Evolutionary conservation across 2,329 filamentous ascomycete genomes (phyloP).

Genomic region (Epichloe baconii): DNA sequence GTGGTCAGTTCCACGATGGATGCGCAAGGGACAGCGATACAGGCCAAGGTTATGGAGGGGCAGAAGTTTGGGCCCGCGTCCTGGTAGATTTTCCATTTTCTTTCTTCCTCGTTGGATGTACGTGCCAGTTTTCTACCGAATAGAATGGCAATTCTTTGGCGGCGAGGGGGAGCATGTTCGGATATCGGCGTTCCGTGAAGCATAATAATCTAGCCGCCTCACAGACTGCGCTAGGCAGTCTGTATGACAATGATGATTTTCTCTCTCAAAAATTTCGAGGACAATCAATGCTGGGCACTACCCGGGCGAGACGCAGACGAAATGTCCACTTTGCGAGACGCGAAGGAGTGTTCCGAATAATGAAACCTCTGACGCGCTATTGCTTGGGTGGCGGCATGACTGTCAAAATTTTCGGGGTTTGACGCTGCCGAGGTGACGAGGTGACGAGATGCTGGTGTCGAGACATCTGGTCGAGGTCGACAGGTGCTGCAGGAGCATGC

Average conservation of each 20-base stretch:
- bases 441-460: not conserved
- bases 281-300: too few species aligned
- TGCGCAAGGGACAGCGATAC: slow-evolving; percentile 43
- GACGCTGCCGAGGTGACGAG: not conserved
- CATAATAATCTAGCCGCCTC: too few species aligned
- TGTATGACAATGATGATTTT: not conserved
- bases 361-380: not conserved
- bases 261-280: too few species aligned
- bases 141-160: too few species aligned
- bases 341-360: too few species aligned
- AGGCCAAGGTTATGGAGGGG: slow-evolving; percentile 36
- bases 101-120: not conserved
- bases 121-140: too few species aligned
- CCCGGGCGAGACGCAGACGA: too few species aligned
- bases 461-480: slow-evolving; percentile 15
- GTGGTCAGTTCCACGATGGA: slow-evolving; percentile 50
- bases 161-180: too few species aligned
- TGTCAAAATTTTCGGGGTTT: not conserved
- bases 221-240: too few species aligned
- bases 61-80: slow-evolving; percentile 46
- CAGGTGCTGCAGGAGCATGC: slow-evolving; percentile 22
- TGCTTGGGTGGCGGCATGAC: not conserved
- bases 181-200: too few species aligned
- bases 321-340: too few species aligned
- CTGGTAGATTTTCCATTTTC: slow-evolving; percentile 26